Evolutionary conservation across 176 grass and related monocot species (phyloP).

Genomic region (Microstegium vimineum): DNA sequence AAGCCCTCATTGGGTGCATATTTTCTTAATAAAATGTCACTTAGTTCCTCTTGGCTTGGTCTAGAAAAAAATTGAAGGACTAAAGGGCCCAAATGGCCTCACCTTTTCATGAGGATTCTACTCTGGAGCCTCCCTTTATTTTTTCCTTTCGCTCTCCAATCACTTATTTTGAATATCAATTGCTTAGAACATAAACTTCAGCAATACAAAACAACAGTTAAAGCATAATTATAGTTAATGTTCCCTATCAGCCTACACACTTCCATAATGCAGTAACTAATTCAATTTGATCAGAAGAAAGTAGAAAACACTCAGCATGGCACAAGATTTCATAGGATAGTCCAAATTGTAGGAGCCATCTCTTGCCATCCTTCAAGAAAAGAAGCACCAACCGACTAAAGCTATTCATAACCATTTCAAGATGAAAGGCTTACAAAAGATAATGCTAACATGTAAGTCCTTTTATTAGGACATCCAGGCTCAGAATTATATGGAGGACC

Average conservation of each 20-base stretch:
- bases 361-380: conserved; percentile 24
- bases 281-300: conserved; percentile 6
- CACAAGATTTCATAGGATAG: conserved; percentile 39
- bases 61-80: not conserved
- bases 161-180: conserved; percentile 14
- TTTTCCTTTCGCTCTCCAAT: not conserved
- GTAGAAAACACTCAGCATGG: not conserved
- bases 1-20: no score
- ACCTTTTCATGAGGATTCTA: conserved; percentile 3
- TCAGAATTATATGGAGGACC: not conserved
- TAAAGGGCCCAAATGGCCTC: not conserved
- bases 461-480: conserved; percentile 12
- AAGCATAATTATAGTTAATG: conserved; percentile 13
- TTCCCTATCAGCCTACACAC: not conserved
- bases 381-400: conserved; percentile 18
- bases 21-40: no score
- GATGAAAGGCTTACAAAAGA: conserved; percentile 9
- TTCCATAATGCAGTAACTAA: conserved; percentile 22
- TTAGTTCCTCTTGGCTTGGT: no score
- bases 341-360: conserved; percentile 32
- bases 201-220: conserved; percentile 11
- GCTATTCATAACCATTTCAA: conserved; percentile 5
- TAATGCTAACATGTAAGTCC: not conserved
- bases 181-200: conserved; percentile 34
- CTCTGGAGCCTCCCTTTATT: conserved; percentile 5